These are phyloP conservation scores for Acacia melanoxylon DNA, from an alignment of 306 rosid genomes.

Conservation along the genomic window DNA sequence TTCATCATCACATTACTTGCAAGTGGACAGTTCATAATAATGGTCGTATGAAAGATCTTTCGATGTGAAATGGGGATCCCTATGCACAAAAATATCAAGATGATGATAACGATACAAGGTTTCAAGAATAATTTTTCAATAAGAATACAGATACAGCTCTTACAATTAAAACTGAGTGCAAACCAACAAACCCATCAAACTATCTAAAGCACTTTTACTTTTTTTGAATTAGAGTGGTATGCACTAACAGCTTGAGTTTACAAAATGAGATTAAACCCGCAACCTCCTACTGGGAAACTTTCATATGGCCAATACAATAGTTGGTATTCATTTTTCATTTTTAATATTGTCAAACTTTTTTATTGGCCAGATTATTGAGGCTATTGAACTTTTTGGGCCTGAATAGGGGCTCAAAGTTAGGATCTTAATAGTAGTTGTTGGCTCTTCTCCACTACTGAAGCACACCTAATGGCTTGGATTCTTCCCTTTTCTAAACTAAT, in stretches of 20 bases:
- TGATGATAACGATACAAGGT: neutral
- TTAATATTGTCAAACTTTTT: neutral
- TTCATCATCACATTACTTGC: neutral
- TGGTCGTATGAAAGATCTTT: neutral
- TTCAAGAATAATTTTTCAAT: neutral
- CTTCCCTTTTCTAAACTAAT: neutral
- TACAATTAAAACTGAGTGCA: conserved; percentile 41
- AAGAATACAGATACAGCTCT: conserved; percentile 23
- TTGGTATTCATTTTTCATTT: neutral
- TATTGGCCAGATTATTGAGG: neutral
- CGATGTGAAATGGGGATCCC: neutral
- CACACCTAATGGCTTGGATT: neutral
- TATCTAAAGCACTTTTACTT: neutral
- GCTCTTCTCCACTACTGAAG: neutral
- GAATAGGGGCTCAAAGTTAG: neutral
- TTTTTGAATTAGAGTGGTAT: no score
- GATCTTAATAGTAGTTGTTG: no score
- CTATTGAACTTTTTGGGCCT: neutral
- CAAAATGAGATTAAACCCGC: no score
- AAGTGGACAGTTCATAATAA: neutral
- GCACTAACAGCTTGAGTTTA: no score
- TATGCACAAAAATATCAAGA: conserved; percentile 15
- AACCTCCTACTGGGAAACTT: no score
- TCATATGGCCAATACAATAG: neutral
- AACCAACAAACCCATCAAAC: conserved; percentile 28